Evolutionary conservation across 2,329 filamentous ascomycete genomes (phyloP), one percentile per base, ranked within the genome.

Genomic region (Fusarium kyushuense): DNA sequence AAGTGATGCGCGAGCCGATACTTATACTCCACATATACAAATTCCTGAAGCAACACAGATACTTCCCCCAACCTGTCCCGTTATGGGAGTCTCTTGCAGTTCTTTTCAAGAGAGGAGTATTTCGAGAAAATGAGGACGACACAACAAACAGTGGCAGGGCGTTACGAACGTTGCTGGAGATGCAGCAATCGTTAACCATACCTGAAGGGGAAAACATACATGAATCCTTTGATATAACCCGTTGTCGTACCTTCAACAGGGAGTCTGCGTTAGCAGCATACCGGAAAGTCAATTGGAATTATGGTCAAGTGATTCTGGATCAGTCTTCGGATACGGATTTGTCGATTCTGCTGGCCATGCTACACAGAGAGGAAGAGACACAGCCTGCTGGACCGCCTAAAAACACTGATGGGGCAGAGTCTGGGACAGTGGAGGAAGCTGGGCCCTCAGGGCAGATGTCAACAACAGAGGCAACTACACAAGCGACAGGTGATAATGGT

Each of bases 1-100:
- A 84, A 12, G 56, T 45, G 5, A 70, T 81, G 1, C 76, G 75
- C 0, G 82, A 84, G 42, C 74, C 80, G 2, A 70, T 79, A 1
- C 63, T 80, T 23, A 43, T 81, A 6, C 57, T 84, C 1, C 83
- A 85, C 61, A 14, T 51, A 5, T 51, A 51, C 14, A 21, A 16
- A 16, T 51, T 27, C 17, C 47, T 51, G 14, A 40, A 38, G 8
- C 6, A 10, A 14, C 8, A 1, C 2, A 4, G 13, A 3, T 40
- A 13, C 9, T 25, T 51, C 4, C 3, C 9, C 2, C 1, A 12
- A 1, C 17, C 17, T 1, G 12, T 82, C 2, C 75, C 72, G 2
- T 38, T 84, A 6, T 82, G 74, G 45, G 62, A 38, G 3, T 66
- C 49, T 6, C 54, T 82, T 1, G 38, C 76, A 38, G 46, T 45